Base-by-base conservation (phyloP, 495 filamentous ascomycete species). In the Pseudevernia furfuracea region DNA sequence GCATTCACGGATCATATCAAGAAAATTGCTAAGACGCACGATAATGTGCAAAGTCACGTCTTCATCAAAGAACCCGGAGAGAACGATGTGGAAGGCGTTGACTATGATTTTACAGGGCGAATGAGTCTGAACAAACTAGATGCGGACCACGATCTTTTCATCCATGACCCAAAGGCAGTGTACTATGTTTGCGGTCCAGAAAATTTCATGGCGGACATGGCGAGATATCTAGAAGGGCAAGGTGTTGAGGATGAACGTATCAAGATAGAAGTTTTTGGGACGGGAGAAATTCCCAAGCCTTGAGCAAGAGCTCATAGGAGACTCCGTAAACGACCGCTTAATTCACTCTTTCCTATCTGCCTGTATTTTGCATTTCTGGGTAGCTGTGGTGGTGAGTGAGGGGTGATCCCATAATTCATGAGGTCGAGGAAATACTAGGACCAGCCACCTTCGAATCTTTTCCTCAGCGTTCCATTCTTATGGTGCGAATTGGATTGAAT, bases 141-240 rank as follows among this genome's bases (percentile, higher is more conserved):
- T 60, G 61, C 68, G 1, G 72, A 79, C 19, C 71, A 78, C 36
- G 76, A 82, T 32, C 72, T 90, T 39, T 84, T 81, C 71, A 69
- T 86, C 12, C 74, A 77, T 55, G 76, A 87, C 67, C 34, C 74
- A 9, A 72, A 69, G 38, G 79, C 88, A 1, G 74, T 85, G 67
- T 91, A 89, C 71, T 90, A 82, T 71, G 74, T 88, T 65, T 92
- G 89, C 62, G 89, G 87, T 1, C 87, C 88, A 0, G 78, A 77
- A 46, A 60, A 66, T 9, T 91, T 90, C 76, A 92, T 90, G 88
- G 71, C 75, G 6, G 81, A 82, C 28, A 76, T 81, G 36, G 69
- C 82, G 64, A 37, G 21, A 10, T 32, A 36, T 10, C n/a, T 57
- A 37, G 30, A n/a, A 34, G 5, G 15, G 19, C 36, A 37, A 37